phyloP scores from a whole-genome alignment of 139 green algal species.

The Axilococcus clingmanii region DNA sequence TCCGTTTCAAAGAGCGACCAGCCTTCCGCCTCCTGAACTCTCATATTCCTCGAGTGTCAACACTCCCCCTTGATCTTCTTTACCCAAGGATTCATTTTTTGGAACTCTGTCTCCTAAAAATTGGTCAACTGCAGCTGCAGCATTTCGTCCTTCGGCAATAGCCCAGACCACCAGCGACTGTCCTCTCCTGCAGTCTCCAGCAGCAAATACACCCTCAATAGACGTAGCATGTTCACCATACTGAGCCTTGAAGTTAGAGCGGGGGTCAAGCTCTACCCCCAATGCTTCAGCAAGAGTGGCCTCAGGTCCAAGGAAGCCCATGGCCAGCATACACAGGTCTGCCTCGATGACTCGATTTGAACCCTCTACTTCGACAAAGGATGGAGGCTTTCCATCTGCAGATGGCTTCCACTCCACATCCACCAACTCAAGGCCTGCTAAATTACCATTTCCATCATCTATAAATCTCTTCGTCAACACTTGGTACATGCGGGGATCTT shows the following conservation, averaged over 20 bases:
- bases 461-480: conserved; percentile 94
- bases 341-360: conserved; percentile 56
- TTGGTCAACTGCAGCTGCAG: conserved; percentile 58
- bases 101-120: conserved; percentile 36
- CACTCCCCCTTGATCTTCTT: conserved; percentile 8
- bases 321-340: conserved; percentile 88
- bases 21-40: conserved; percentile 4
- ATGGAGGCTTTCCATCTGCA: conserved; percentile 27
- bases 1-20: too few species aligned
- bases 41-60: conserved; percentile 2
- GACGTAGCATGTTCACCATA: conserved; percentile 80
- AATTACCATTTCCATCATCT: conserved; percentile 56
- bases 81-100: conserved; percentile 11
- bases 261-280: conserved; percentile 65
- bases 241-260: conserved; percentile 94
- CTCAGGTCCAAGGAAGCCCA: conserved; percentile 95
- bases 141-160: conserved; percentile 81
- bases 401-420: conserved; percentile 33
- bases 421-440: conserved; percentile 55
- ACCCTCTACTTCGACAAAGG: conserved; percentile 65
- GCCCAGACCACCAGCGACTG: conserved; percentile 89
- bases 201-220: conserved; percentile 88
- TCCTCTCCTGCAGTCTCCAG: conserved; percentile 87
- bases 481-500: conserved; percentile 82
- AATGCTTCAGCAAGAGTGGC: conserved; percentile 59